Conservation (phyloP, 2,329 filamentous ascomycete species). For the Chrysosporium keratinophilum region DNA sequence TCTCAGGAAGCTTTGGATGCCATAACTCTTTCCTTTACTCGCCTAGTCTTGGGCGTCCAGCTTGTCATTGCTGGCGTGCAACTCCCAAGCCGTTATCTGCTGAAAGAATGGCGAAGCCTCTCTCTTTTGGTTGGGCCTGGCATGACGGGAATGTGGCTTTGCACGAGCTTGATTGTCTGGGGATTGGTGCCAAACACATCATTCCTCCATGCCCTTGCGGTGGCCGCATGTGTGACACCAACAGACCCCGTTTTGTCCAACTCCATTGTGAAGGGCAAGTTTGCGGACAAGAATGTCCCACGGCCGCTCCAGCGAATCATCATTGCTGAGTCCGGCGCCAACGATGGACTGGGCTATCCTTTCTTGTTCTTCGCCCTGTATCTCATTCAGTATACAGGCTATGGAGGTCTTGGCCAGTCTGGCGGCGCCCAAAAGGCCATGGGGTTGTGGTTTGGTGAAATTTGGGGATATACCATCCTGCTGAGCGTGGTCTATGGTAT, state of each 20-base stretch:
- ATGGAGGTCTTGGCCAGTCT: slow-evolving; percentile 43
- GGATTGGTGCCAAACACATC: slow-evolving; percentile 58
- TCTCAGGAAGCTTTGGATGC: slow-evolving; percentile 50
- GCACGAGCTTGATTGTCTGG: slow-evolving; percentile 70
- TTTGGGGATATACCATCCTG: slow-evolving; percentile 71
- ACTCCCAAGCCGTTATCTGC: slow-evolving; percentile 70
- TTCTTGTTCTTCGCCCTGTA: slow-evolving; percentile 80
- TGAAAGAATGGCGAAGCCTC: slow-evolving; percentile 67
- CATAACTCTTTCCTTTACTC: slow-evolving; percentile 73
- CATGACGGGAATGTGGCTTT: slow-evolving; percentile 80
- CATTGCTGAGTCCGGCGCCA: slow-evolving; percentile 72
- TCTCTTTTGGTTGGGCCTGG: slow-evolving; percentile 66
- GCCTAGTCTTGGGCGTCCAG: slow-evolving; percentile 81
- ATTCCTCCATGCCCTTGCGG: slow-evolving; percentile 67
- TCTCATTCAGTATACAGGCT: slow-evolving; percentile 62
- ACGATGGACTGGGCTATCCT: slow-evolving; percentile 80
- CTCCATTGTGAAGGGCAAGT: slow-evolving; percentile 85
- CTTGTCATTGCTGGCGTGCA: slow-evolving; percentile 81
- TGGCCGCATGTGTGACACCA: slow-evolving; percentile 81
- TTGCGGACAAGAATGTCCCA: slow-evolving; percentile 83
- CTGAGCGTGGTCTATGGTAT: slow-evolving; percentile 69
- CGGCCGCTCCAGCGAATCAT: slow-evolving; percentile 70
- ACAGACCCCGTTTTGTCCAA: slow-evolving; percentile 84
- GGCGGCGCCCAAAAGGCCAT: slow-evolving; percentile 59
- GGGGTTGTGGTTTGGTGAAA: slow-evolving; percentile 73